A percentile compares a stretch with the other conserved stretches of the same genome.
Conservation (phyloP, 1,139 yeast species). For the Debaryomyces sp. region DNA sequence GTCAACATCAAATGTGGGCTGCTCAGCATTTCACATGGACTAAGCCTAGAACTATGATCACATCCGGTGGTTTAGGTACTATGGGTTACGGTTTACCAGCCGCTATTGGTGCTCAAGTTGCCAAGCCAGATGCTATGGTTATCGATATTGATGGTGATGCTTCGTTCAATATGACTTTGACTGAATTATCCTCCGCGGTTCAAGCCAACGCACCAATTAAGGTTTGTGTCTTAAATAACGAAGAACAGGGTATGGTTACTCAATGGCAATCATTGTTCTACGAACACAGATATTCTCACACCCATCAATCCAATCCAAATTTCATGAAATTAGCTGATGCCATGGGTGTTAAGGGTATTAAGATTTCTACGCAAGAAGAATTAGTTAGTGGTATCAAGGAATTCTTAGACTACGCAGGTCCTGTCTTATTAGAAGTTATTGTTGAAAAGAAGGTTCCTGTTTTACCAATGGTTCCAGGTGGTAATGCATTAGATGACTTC, state of each 20-base stretch:
- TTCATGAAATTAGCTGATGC: conserved; percentile 92
- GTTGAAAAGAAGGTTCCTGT: conserved; percentile 98
- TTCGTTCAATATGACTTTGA: conserved; percentile 94
- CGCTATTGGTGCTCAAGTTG: conserved; percentile 98
- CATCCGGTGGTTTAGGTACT: conserved; percentile 98
- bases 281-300: conserved; percentile 94
- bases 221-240: conserved; percentile 86
- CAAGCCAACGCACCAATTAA: conserved; percentile 92
- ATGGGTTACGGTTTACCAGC: conserved; percentile 98
- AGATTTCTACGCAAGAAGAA: conserved; percentile 69
- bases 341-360: conserved; percentile 87
- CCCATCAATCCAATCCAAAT: conserved; percentile 94
- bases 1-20: conserved; percentile 99
- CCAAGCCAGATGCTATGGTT: conserved; percentile 90
- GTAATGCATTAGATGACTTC: conserved; percentile 92
- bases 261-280: conserved; percentile 98
- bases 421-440: conserved; percentile 85
- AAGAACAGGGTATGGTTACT: conserved; percentile 99
- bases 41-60: conserved; percentile 86
- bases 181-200: conserved; percentile 90
- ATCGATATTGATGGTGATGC: conserved; percentile 99
- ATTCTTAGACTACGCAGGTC: conserved; percentile 77
- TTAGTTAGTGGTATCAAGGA: conserved; percentile 60
- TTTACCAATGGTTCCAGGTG: conserved; percentile 97
- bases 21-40: conserved; percentile 97